Base-by-base conservation (phyloP, 2,329 filamentous ascomycete genomes). In the Cryphonectria nitschkei region DNA sequence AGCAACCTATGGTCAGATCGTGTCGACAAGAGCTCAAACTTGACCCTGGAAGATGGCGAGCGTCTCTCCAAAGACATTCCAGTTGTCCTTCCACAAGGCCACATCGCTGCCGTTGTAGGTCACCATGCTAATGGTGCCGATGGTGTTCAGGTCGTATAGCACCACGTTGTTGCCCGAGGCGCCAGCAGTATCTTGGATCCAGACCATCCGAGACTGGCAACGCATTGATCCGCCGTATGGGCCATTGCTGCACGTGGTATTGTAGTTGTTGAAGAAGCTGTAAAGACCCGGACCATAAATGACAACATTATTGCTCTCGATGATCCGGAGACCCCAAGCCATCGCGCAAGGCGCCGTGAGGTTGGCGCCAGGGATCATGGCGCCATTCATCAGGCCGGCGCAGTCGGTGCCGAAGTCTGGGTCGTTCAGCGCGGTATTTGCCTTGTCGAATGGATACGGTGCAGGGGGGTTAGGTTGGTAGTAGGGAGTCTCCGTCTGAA, bases 401-500 rank as follows among this genome's bases (percentile, higher is more conserved):
- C 85, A 87, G 65, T 81, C 76, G 0, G 74, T 72, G 26, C 81
- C 86, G 83, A 85, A 92, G 78, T 81, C 81, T 0, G 86, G 86
- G 71, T 89, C 86, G 65, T 80, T 76, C 63, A 84, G 79, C 5
- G 77, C 76, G 1, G 76, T 66, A 67, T 76, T 73, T 39, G 82
- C 80, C 0, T 80, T 73, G 0, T 81, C 78, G 78, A 91, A 92
- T 0, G 89, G 90, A 9, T 81, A 81, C 0, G 85, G 84, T 0
- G 90, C 88, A 26, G 81, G 80, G 0, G 91, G 90, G 76, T 86
- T 88, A 34, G 90, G 88, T 78, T 93, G 91, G 80, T 88, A 92
- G 80, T 93, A 93, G 0, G 91, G 87, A 5, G 90, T 90, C 79
- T 93, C 91, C 65, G 90, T 90, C 77, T 93, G 91, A 64, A 90